A percentile compares a stretch with the other conserved stretches of the same genome.
phyloP scores from a whole-genome alignment of 257 asterid species.

The Mitragyna speciosa region DNA sequence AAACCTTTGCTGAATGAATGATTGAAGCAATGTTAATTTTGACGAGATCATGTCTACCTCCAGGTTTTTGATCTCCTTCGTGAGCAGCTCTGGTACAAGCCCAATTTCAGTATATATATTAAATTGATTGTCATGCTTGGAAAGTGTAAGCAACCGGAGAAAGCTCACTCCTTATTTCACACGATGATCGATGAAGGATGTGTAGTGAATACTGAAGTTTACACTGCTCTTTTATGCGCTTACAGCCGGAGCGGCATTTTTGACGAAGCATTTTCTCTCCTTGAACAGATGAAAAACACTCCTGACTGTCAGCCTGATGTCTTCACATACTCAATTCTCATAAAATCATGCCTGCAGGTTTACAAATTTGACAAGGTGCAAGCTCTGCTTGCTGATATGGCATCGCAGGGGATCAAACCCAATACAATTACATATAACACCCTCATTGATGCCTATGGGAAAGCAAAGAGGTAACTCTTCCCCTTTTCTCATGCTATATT shows the following conservation, averaged over 20 bases:
- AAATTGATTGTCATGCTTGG: slow-evolving; percentile 96
- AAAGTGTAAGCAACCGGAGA: slow-evolving; percentile 98
- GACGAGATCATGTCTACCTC: neutral
- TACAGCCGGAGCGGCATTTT: slow-evolving; percentile 79
- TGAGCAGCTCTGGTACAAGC: slow-evolving; percentile 93
- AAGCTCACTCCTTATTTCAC: slow-evolving; percentile 74
- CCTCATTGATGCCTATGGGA: slow-evolving; percentile 91
- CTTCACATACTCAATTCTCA: slow-evolving; percentile 72
- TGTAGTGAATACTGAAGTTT: slow-evolving; percentile 67
- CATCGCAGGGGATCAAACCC: slow-evolving; percentile 59
- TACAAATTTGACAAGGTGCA: slow-evolving; percentile 56
- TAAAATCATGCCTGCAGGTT: slow-evolving; percentile 76
- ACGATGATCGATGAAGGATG: slow-evolving; percentile 91
- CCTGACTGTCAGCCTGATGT: slow-evolving; percentile 73
- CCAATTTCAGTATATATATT: slow-evolving; percentile 68
- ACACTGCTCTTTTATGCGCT: slow-evolving; percentile 94
- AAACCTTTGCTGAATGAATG: neutral
- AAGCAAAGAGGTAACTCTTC: slow-evolving; percentile 64
- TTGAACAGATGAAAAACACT: slow-evolving; percentile 72
- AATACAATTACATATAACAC: slow-evolving; percentile 84
- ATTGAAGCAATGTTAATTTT: neutral
- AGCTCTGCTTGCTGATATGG: slow-evolving; percentile 70
- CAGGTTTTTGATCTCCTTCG: slow-evolving; percentile 94
- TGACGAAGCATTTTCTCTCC: slow-evolving; percentile 66
- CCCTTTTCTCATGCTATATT: slow-evolving; percentile 15